A percentile compares a stretch with the other conserved stretches of the same genome.
Evolutionary conservation across 345 rosid genomes (phyloP).

Genomic region (Eucalyptus caleyi): DNA sequence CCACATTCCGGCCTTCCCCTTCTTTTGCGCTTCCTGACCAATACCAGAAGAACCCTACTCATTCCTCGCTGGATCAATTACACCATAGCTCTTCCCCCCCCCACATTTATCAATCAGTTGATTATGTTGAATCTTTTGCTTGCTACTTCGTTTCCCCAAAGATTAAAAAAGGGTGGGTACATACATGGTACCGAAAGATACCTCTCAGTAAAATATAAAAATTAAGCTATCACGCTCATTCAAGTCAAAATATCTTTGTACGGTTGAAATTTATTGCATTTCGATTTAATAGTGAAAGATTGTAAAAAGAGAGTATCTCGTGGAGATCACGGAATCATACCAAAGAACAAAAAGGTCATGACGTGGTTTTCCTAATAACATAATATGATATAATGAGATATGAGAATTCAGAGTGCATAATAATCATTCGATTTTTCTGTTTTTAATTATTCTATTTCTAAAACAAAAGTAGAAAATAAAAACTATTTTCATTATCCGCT

Average conservation of each 20-base stretch:
- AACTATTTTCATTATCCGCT: no score
- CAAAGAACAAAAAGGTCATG: neutral
- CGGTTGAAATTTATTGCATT: neutral
- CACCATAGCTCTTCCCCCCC: neutral
- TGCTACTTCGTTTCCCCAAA: no score
- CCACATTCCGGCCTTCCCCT: neutral
- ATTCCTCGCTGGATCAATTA: neutral
- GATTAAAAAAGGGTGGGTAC: neutral
- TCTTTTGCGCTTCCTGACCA: neutral
- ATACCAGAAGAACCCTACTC: neutral
- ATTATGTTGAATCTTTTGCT: neutral
- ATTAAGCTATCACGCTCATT: neutral
- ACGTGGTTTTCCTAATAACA: neutral
- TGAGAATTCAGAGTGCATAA: accelerated
- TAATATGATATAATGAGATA: neutral
- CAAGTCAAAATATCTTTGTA: neutral
- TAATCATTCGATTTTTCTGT: accelerated
- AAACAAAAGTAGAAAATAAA: accelerated
- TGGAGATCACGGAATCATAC: neutral
- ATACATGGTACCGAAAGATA: neutral
- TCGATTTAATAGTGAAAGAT: neutral
- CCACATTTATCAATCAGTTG: neutral
- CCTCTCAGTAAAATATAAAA: neutral
- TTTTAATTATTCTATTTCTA: no score
- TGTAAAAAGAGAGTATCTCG: no score